These are phyloP conservation scores for Cyberlindnera samutprakarnensis DNA, from an alignment of 805 yeast genomes.

Conservation along the genomic window DNA sequence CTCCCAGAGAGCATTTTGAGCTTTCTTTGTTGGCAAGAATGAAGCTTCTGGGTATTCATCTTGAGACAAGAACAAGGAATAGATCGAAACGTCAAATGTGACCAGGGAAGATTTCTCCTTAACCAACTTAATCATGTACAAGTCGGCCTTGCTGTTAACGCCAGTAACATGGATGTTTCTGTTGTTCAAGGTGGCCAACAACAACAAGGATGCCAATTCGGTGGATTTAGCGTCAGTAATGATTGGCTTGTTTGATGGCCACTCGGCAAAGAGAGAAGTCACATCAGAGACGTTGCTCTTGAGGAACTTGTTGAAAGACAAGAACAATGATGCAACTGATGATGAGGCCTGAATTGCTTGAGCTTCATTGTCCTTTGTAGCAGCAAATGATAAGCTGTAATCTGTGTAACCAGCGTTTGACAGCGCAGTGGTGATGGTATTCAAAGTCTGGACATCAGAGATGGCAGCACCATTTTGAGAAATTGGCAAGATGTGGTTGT, in stretches of 20 bases:
- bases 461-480: constrained; percentile 55
- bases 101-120: constrained; percentile 76
- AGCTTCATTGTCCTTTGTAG: constrained; percentile 59
- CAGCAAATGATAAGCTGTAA: constrained; percentile 77
- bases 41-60: constrained; percentile 63
- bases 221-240: constrained; percentile 90
- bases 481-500: constrained; percentile 72
- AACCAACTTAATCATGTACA: constrained; percentile 77
- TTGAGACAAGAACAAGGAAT: constrained; percentile 68
- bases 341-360: constrained; percentile 54
- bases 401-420: constrained; percentile 67
- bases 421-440: constrained; percentile 47
- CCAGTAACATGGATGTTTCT: constrained; percentile 85
- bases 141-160: constrained; percentile 73
- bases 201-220: constrained; percentile 84
- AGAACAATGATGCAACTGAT: constrained; percentile 69
- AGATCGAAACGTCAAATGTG: constrained; percentile 84
- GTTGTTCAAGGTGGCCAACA: constrained; percentile 81
- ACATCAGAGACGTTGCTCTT: constrained; percentile 65
- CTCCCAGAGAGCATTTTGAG: constrained; percentile 78
- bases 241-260: constrained; percentile 83
- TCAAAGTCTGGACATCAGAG: constrained; percentile 57
- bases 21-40: constrained; percentile 74
- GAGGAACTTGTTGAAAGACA: constrained; percentile 71
- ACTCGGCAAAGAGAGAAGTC: constrained; percentile 68